Evolutionary conservation across 345 rosid genomes (phyloP), one percentile per base, ranked within the genome.

Genomic region (Gossypium sturtianum): DNA sequence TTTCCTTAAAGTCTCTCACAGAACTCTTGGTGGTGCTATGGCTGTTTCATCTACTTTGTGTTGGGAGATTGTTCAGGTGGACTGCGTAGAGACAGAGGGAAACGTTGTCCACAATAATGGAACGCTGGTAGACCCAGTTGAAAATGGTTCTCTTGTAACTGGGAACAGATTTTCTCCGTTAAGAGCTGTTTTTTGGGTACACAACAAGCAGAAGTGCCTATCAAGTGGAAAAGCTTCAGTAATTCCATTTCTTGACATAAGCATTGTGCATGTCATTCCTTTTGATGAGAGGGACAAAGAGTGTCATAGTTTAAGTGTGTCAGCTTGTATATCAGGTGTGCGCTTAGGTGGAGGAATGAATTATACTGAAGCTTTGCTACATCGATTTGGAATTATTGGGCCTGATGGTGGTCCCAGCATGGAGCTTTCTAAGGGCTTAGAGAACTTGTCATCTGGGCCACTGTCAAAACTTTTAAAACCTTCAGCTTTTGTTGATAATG

Each of bases 291-390:
- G 66, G 81, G 99, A 95, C 78, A 82, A 80, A 77, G 99, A 90
- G 79, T 89, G 98, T 82, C 97, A 84, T 78, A 91, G 97, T 82
- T 83, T 95, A 78, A 87, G 88, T 59, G 77, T 93, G n/a, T 77
- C 84, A 76, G 98, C 96, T 77, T 83, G 91, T 72, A 76, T 95
- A 77, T 93, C 96, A 74, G 98, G 97, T 75, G 83, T 95, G 76
- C 91, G 92, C 68, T 89, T 95, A 74, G 97, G 98, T 57, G 99
- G 99, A 79, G 99, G 99, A 79, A 91, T 95, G 98, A 88, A 83
- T 83, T 93, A 93, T 81, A 82, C 94, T 6, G 99, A 95, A 86
- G 81, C 91, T 74, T 84, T 95, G 49, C 85, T 95, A 78, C 99
- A 93, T 73, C 87, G 90, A n/a, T 95, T 95, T 76, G 97, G 99